Base-by-base conservation (phyloP, 2,329 filamentous ascomycete species). In the Sporothrix schenckii region DNA sequence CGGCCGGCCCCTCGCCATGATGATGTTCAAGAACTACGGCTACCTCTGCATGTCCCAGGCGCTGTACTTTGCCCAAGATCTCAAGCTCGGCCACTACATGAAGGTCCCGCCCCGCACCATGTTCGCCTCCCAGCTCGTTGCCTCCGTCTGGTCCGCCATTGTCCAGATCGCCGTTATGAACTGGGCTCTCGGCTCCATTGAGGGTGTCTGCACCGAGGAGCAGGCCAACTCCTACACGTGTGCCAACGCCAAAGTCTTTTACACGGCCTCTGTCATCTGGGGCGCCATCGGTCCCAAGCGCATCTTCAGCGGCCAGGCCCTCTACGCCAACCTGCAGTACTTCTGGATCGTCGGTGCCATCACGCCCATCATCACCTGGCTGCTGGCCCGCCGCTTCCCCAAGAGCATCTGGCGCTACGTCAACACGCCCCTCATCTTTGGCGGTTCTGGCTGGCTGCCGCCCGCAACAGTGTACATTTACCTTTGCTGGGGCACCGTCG, bases 1-100 rank as follows among this genome's bases (percentile, higher is more conserved):
- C 0, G 91, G 91, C 2, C 81, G 86, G 6, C 91, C 91, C 0
- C 80, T 93, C 69, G 91, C 89, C 0, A 86, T 92, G 72, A 93
- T 93, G 90, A 83, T 92, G 19, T 89, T 89, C 79, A 88, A 89
- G 78, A 88, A 86, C 0, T 89, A 87, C 74, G 87, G 87, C 41
- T 88, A 85, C 76, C 87, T 88, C 72, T 88, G 86, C 68, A 88
- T 88, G 86, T 87, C 85, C 1, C 88, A 91, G 78, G 86, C 88
- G 0, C 82, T 91, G 50, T 85, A 83, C 74, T 91, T 91, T 76
- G 83, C 88, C 13, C 82, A 86, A 9, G 89, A 91, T 75, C 82
- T 91, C 73, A 91, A 91, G 76, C 87, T 91, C 58, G 89, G 87
- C 5, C 90, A 92, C 76, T 92, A 92, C 81, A 91, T 92, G 88